A percentile compares a stretch with the other conserved stretches of the same genome.
Conservation (phyloP, 495 filamentous ascomycete species). For the Penicillium taxi region DNA sequence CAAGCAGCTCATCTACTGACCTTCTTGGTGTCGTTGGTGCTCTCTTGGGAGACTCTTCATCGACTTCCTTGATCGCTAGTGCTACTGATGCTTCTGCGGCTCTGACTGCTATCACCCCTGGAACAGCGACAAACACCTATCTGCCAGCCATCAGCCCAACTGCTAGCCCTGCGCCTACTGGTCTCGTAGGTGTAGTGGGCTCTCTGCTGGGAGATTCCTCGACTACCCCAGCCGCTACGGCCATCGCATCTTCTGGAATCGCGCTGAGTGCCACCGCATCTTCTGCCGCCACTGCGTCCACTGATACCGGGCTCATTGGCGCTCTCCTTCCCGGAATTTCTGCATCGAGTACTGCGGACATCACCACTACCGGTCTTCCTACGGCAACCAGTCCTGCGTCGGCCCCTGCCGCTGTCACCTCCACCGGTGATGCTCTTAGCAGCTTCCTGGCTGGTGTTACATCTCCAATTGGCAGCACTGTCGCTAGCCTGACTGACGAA, state of each 20-base stretch:
- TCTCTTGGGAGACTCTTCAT: constrained; percentile 1
- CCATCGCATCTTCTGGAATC: constrained; percentile 1
- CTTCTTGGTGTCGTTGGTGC: neutral
- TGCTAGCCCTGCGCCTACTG: neutral
- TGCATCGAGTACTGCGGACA: neutral
- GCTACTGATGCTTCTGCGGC: neutral
- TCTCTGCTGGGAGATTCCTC: constrained; percentile 1
- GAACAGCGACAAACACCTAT: neutral
- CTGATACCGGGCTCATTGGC: neutral
- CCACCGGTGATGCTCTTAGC: constrained; percentile 7
- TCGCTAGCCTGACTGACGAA: neutral
- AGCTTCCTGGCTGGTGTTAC: constrained; percentile 4
- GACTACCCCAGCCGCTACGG: neutral
- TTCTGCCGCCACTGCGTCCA: neutral
- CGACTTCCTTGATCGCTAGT: too few relatives aligned
- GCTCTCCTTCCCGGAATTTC: neutral
- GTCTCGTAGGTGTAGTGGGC: neutral
- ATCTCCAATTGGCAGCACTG: constrained; percentile 7
- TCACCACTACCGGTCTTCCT: constrained; percentile 3
- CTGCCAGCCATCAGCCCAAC: neutral
- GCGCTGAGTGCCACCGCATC: neutral
- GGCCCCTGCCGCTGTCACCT: constrained; percentile 17
- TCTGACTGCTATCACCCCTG: neutral
- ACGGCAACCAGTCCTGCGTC: constrained; percentile 17
- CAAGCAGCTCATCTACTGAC: neutral